These are phyloP conservation scores for Boletellus sp. DNA, from an alignment of 768 basidiomycete species.

Conservation along the genomic window DNA sequence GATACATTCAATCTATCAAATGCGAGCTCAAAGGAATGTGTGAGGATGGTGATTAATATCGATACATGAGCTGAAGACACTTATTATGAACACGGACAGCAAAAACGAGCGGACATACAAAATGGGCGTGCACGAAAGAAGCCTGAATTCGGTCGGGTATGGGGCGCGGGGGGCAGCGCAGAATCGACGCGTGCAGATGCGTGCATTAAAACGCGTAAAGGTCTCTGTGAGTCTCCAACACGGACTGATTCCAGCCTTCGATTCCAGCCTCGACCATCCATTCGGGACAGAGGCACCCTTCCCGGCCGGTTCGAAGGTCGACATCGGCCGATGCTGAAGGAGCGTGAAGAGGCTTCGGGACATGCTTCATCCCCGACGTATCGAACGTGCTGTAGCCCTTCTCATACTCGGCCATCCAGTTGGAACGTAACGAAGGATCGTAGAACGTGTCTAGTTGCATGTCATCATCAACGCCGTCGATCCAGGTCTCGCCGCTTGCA, in stretches of 20 bases:
- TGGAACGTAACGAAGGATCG: conserved; percentile 4
- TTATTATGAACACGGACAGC: too few relatives aligned
- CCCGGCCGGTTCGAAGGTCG: background rate
- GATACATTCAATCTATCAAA: too few relatives aligned
- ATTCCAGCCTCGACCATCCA: conserved; percentile 18
- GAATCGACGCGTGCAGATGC: background rate
- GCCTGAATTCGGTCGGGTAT: too few relatives aligned
- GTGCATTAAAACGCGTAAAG: background rate
- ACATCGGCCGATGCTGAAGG: background rate
- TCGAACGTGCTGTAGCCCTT: conserved; percentile 9
- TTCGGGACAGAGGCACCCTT: conserved; percentile 22
- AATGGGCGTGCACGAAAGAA: too few relatives aligned
- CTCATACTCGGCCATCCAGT: conserved; percentile 17
- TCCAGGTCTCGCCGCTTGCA: background rate
- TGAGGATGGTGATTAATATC: too few relatives aligned
- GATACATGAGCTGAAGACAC: too few relatives aligned
- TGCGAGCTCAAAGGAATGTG: too few relatives aligned
- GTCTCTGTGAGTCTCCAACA: background rate
- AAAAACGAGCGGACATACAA: too few relatives aligned
- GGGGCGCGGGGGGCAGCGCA: too few relatives aligned
- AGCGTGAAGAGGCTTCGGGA: background rate
- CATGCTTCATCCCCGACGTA: background rate
- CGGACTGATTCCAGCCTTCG: conserved; percentile 14
- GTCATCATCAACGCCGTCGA: conserved; percentile 3
- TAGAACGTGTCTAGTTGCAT: conserved; percentile 3